Conservation (phyloP, 1,284 basidiomycete genomes). For the Caloboletus inedulis region DNA sequence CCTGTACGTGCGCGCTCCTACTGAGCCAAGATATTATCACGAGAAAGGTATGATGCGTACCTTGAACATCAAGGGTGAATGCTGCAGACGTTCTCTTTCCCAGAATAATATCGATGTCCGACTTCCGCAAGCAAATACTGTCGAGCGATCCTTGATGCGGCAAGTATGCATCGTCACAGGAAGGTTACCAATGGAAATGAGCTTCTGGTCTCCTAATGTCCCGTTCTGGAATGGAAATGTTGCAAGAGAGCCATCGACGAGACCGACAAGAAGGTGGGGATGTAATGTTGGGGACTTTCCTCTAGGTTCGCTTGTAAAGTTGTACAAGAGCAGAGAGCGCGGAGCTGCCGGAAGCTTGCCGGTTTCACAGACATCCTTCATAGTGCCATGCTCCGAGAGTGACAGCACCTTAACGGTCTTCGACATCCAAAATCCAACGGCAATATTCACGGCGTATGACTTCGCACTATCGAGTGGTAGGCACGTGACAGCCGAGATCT, state of each 20-base stretch:
- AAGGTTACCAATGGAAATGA: slow-evolving; percentile 63
- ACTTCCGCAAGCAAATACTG: slow-evolving; percentile 65
- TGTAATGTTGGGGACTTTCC: slow-evolving; percentile 37
- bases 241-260: slow-evolving; percentile 78
- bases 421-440: slow-evolving; percentile 77
- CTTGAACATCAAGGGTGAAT: slow-evolving; percentile 74
- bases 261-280: slow-evolving; percentile 71
- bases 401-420: slow-evolving; percentile 62
- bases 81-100: slow-evolving; percentile 61
- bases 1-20: slow-evolving; percentile 38
- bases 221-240: slow-evolving; percentile 49
- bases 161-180: slow-evolving; percentile 62
- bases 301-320: slow-evolving; percentile 47
- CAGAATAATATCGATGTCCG: slow-evolving; percentile 64
- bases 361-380: slow-evolving; percentile 42
- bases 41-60: slow-evolving; percentile 37
- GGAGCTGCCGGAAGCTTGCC: slow-evolving; percentile 55
- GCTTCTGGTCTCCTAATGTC: slow-evolving; percentile 51
- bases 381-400: slow-evolving; percentile 25
- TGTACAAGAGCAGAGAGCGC: slow-evolving; percentile 67
- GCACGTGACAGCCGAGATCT: slow-evolving; percentile 68
- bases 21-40: not conserved
- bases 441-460: slow-evolving; percentile 47
- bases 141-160: slow-evolving; percentile 45
- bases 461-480: slow-evolving; percentile 49